Conservation (phyloP, 306 rosid genomes). For the Prunus mira region DNA sequence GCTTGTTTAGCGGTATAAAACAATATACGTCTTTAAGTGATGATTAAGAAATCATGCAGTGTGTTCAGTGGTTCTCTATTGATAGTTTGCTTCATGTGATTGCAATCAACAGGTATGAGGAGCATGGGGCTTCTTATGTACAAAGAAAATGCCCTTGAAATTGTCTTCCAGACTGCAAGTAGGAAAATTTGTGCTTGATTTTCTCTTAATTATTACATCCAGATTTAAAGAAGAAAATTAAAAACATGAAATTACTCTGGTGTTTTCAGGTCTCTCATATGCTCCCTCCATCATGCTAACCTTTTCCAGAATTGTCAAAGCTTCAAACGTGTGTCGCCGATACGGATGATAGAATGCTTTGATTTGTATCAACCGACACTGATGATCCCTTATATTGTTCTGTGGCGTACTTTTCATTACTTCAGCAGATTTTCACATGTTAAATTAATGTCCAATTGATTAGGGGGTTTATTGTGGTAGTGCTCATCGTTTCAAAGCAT, state of each 20-base stretch:
- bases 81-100: background rate
- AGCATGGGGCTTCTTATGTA: conserved; percentile 94
- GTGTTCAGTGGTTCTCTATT: background rate
- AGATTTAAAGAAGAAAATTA: background rate
- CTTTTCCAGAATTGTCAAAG: background rate
- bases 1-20: background rate
- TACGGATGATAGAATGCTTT: background rate
- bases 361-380: background rate
- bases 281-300: background rate
- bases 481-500: background rate
- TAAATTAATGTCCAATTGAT: background rate
- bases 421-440: background rate
- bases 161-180: background rate
- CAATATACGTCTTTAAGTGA: too few species aligned
- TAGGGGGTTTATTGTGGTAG: background rate
- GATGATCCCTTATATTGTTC: background rate
- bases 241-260: background rate
- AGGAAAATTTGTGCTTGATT: conserved; percentile 15
- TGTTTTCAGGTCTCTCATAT: background rate
- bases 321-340: background rate
- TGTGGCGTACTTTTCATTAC: background rate
- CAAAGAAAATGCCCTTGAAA: conserved; percentile 90
- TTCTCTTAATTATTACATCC: background rate
- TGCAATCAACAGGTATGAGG: conserved; percentile 72
- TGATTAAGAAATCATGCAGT: background rate